A percentile compares a stretch with the other conserved stretches of the same genome.
Evolutionary conservation across 2,329 filamentous ascomycete genomes (phyloP).

Genomic region (Epichloe festucae): DNA sequence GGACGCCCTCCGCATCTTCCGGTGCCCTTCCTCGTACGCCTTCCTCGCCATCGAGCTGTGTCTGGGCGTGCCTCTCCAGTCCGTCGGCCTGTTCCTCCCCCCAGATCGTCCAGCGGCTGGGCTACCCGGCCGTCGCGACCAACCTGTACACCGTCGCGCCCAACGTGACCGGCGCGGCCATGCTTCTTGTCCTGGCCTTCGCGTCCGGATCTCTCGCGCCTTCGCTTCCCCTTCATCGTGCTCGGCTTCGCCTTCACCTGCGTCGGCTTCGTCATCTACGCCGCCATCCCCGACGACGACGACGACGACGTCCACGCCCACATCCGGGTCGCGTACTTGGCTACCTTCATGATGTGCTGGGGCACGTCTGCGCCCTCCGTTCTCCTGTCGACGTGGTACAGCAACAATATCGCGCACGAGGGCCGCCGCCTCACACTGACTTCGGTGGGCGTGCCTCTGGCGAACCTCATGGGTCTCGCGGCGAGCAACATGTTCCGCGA

Average conservation of each 20-base stretch:
- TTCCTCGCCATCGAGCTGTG: constrained; percentile 44
- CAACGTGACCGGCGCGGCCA: constrained; percentile 59
- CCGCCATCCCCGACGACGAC: constrained; percentile 53
- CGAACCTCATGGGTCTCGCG: constrained; percentile 65
- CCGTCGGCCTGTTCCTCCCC: constrained; percentile 41
- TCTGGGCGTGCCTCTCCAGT: constrained; percentile 45
- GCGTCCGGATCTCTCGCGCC: constrained; percentile 52
- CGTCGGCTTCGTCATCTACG: constrained; percentile 67
- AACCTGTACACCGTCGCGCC: constrained; percentile 76
- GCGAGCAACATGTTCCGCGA: constrained; percentile 55
- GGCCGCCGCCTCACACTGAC: constrained; percentile 58
- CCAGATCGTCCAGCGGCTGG: constrained; percentile 38
- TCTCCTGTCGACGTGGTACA: constrained; percentile 54
- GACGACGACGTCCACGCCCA: constrained; percentile 49
- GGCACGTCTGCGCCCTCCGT: constrained; percentile 64
- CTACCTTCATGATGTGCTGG: constrained; percentile 74
- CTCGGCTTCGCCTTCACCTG: constrained; percentile 64
- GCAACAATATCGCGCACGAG: constrained; percentile 73
- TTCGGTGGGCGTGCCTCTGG: constrained; percentile 58
- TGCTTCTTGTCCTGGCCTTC: constrained; percentile 62
- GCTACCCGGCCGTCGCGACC: constrained; percentile 41
- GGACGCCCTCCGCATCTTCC: constrained; percentile 40
- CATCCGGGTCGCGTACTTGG: constrained; percentile 58
- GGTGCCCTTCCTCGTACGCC: constrained; percentile 32
- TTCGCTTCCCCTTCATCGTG: constrained; percentile 62